Percentiles rank a stretch among this genome's conserved stretches.
phyloP scores from a whole-genome alignment of 805 yeast genomes.

The Lachancea nothofagi region DNA sequence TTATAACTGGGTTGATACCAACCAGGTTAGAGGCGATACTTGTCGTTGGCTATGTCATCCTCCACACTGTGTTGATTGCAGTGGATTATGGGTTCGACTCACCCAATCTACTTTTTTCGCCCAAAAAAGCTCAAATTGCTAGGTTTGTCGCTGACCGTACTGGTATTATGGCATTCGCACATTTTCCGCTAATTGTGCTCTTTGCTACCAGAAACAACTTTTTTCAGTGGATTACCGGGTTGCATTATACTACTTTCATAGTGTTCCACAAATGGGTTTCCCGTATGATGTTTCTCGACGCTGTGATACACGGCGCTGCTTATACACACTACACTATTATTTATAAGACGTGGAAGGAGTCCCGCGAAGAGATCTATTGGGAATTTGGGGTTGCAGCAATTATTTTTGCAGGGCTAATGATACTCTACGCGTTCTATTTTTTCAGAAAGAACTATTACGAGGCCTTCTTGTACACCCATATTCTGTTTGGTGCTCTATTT shows the following conservation, averaged over 20 bases:
- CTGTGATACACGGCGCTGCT: conserved; percentile 36
- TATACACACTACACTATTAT: conserved; percentile 20
- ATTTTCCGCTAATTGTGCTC: conserved; percentile 50
- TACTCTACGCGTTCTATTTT: conserved; percentile 28
- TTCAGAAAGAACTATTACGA: conserved; percentile 40
- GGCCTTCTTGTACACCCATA: conserved; percentile 41
- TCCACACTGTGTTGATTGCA: conserved; percentile 14
- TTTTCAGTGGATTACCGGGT: conserved; percentile 52
- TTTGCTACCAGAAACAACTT: conserved; percentile 73
- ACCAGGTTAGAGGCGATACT: conserved; percentile 21
- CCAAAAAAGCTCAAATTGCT: too few species aligned
- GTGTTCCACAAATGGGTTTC: conserved; percentile 57
- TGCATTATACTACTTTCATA: conserved; percentile 58
- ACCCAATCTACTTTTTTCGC: conserved; percentile 15
- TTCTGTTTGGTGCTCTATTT: conserved; percentile 37
- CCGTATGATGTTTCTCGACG: conserved; percentile 34
- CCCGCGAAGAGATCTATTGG: conserved; percentile 25
- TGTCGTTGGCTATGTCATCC: conserved; percentile 16
- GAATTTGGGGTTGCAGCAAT: conserved; percentile 39
- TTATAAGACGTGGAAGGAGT: conserved; percentile 1
- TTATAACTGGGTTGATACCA: conserved; percentile 19
- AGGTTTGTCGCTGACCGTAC: too few species aligned
- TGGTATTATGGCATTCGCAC: conserved; percentile 41
- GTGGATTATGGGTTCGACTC: conserved; percentile 17
- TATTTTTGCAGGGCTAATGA: conserved; percentile 23